Percentiles rank a stretch among this genome's conserved stretches.
Evolutionary conservation across 23 red algal genomes (phyloP).

Genomic region (Gracilaria caudata): DNA sequence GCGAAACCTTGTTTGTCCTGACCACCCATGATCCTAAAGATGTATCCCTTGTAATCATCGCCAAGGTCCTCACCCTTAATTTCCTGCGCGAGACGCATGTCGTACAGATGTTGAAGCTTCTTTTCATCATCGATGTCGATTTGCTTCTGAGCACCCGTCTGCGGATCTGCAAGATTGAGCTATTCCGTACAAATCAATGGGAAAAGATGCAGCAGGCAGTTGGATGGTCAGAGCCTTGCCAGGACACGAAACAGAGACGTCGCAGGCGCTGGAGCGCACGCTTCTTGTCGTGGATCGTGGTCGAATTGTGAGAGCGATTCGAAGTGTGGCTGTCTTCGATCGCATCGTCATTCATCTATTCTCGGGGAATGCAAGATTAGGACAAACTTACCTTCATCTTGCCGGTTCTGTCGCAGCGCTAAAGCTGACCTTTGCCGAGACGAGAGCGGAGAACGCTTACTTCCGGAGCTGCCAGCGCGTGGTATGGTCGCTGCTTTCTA

Average conservation of each 20-base stretch:
- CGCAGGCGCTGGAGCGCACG: neutral
- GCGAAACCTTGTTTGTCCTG: conserved; percentile 99
- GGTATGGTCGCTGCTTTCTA: neutral
- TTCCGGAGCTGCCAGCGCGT: neutral
- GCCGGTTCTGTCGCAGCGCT: neutral
- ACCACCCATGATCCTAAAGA: conserved; percentile 97
- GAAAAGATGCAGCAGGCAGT: neutral
- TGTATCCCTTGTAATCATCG: conserved; percentile 92
- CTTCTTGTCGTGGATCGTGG: neutral
- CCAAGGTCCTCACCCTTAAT: conserved; percentile 90
- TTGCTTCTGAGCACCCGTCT: conserved; percentile 96
- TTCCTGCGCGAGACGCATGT: conserved; percentile 92
- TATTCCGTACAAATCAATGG: neutral
- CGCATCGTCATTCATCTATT: neutral
- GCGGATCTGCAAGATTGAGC: conserved; percentile 97
- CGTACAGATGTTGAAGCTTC: conserved; percentile 90
- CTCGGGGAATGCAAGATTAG: neutral
- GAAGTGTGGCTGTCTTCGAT: neutral
- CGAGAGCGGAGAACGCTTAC: neutral
- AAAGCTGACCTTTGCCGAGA: neutral
- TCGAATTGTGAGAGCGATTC: neutral
- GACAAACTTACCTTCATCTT: conserved; percentile 28
- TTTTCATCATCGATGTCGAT: conserved; percentile 97
- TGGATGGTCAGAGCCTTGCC: neutral
- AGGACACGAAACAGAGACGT: no score